Evolutionary conservation across 2,329 filamentous ascomycete genomes (phyloP).

Genomic region (Ceratocystiopsis sp.): DNA sequence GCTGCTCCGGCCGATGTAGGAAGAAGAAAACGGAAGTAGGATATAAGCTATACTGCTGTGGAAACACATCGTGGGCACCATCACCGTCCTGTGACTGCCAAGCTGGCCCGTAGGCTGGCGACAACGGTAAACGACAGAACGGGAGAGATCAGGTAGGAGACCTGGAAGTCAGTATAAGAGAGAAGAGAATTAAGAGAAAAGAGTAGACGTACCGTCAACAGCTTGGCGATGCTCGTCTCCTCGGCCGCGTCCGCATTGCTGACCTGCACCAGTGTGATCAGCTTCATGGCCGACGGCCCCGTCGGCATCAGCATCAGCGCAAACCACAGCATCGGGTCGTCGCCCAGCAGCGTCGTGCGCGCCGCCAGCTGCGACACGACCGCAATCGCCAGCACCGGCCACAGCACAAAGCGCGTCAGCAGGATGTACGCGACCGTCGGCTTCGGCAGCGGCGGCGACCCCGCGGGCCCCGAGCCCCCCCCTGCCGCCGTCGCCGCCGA

Average conservation of each 20-base stretch:
- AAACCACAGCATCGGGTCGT: slow-evolving; percentile 51
- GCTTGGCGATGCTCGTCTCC: slow-evolving; percentile 25
- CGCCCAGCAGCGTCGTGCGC: slow-evolving; percentile 30
- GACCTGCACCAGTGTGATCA: slow-evolving; percentile 28
- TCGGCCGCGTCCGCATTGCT: slow-evolving; percentile 21
- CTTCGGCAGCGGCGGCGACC: slow-evolving; percentile 23
- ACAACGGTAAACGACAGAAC: slow-evolving; percentile 21
- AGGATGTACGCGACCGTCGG: slow-evolving; percentile 32
- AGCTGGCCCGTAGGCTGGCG: slow-evolving; percentile 16
- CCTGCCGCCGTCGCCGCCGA: slow-evolving; percentile 7
- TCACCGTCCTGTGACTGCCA: slow-evolving; percentile 5
- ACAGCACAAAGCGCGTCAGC: slow-evolving; percentile 39
- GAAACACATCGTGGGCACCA: background rate
- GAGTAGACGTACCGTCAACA: slow-evolving; percentile 22
- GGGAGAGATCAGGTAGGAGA: slow-evolving; percentile 21
- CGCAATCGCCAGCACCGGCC: slow-evolving; percentile 38
- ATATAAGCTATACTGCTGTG: background rate
- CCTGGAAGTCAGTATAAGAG: slow-evolving; percentile 8
- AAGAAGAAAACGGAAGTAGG: background rate
- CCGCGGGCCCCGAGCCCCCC: slow-evolving; percentile 17
- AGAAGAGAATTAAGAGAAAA: background rate
- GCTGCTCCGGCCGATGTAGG: too few relatives aligned
- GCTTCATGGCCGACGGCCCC: slow-evolving; percentile 29
- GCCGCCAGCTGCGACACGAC: slow-evolving; percentile 37
- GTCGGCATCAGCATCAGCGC: slow-evolving; percentile 30